Evolutionary conservation across 1,284 basidiomycete genomes (phyloP), one percentile per base, ranked within the genome.

Genomic region (Leccinum cinnamomeum): DNA sequence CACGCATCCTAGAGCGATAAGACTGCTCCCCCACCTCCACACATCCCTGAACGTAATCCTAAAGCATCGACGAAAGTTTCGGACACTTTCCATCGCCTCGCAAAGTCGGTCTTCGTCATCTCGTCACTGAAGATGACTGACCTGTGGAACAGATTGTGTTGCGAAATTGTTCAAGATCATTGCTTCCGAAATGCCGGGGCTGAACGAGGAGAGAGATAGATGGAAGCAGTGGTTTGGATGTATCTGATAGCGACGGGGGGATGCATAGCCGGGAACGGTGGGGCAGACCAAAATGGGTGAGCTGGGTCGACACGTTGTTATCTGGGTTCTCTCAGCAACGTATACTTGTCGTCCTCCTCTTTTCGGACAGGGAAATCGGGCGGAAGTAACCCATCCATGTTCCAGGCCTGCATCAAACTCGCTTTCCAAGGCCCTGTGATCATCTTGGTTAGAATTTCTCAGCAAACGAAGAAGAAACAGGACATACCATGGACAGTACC

Each of bases 351-450:
- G 48, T 92, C 90, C 68, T 89, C 87, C 72, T 92, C 91, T 48
- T 86, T 82, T 61, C 89, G 81, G 18, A 93, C 86, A 3, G 91
- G 91, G 10, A 93, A 82, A 72, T 92, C 90, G 1, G 87, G 87
- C 5, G 91, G 91, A 39, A 93, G 79, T 12, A 92, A 74, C 8
- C 89, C 90, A 64, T 93, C 91, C 69, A 88, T 89, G 70, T 90
- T 91, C 91, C 91, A 93, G 7, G 86, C 83, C 71, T 92, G 90
- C 91, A 93, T 93, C 44, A 92, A 79, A n/a, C 85, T 84, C 20
- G 89, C 81, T 71, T 90, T 91, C 91, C 91, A 93, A 20, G 91
- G 91, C 54, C 90, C 90, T 92, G 58, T 18, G 30, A 62, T 65
- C 53, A 50, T 58, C 64, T 41, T 65, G 12, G 69, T 61, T n/a